Evolutionary conservation across 73 alveolate species (phyloP), one percentile per base, ranked within the genome.

Genomic region (Uronychia binucleata): DNA sequence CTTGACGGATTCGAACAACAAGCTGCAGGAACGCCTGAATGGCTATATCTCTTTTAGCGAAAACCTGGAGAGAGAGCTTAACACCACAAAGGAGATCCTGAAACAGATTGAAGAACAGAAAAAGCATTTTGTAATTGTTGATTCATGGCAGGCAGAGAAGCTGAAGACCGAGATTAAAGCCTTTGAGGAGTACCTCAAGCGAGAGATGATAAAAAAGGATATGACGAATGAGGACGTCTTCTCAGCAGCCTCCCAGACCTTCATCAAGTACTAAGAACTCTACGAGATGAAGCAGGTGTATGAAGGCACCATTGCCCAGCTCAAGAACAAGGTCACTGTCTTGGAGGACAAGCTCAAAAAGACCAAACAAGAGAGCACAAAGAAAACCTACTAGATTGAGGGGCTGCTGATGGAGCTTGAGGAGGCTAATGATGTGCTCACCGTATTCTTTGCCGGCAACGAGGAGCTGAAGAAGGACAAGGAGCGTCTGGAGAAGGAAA

Each of bases 21-120:
- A 78, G 29, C 35, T 85, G 34, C 46, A 85, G 77, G 86, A 85
- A 29, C 27, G 30, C 19, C 58, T 77, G 0, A 85, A 85, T 57
- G 91, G 77, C 32, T 8, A 77, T 1, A 58, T 77, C 0, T 83
- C 91, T 1, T 77, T 30, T 33, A n/a, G 86, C 57, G 91, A 85
- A 33, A 85, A 85, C 80, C 28, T 77, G 13, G 91, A 85, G 31
- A 85, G 91, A 59, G 91, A 85, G 31, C 86, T 85, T 11, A 77
- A 85, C 46, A 85, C 91, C 25, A 28, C 78, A 46, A 76, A 77
- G 34, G 91, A 85, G 57, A 85, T 85, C 29, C 78, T 85, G 86
- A 85, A 77, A 79, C 46, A 85, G 82, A 77, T 85, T 77, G 86
- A 85, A 28, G 57, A 33, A 32, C 25, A 35, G 8, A 85, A 58